Percentiles rank a stretch among this genome's conserved stretches.
phyloP scores from a whole-genome alignment of 441 rosid genomes.

The Eutrema salsugineum region DNA sequence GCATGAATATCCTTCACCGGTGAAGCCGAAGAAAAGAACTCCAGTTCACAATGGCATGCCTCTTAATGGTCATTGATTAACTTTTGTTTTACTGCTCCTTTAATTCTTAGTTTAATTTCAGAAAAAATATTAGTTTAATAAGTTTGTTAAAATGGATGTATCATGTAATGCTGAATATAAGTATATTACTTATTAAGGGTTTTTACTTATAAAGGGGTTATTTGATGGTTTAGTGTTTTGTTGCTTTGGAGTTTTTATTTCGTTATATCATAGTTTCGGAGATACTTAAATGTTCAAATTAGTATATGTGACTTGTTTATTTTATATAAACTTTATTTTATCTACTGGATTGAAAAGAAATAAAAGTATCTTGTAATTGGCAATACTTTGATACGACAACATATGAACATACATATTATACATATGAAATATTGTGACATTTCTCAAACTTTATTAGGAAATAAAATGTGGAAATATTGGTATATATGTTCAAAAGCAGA shows the following conservation, averaged over 20 bases:
- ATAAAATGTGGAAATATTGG: neutral
- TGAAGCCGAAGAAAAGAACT: constrained; percentile 22
- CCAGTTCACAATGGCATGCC: constrained; percentile 26
- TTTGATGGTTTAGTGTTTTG: neutral
- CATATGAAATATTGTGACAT: neutral
- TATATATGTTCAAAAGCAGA: neutral
- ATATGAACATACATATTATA: neutral
- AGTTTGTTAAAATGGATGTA: constrained; percentile 6
- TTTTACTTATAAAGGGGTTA: neutral
- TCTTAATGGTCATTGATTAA: constrained; percentile 3
- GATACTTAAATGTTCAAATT: neutral
- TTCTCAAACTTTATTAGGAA: neutral
- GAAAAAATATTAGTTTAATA: neutral
- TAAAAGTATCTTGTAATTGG: neutral
- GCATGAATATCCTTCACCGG: constrained; percentile 18
- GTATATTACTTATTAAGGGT: neutral
- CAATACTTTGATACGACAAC: neutral
- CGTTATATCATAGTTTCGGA: neutral
- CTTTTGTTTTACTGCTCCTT: neutral
- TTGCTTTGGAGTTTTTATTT: neutral
- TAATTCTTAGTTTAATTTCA: neutral
- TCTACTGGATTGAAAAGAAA: neutral
- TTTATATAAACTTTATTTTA: neutral
- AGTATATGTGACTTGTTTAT: neutral
- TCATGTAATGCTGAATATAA: constrained; percentile 9